Evolutionary conservation across 2,329 filamentous ascomycete species (phyloP), one percentile per base, ranked within the genome.

Genomic region (Colletotrichum sp.): DNA sequence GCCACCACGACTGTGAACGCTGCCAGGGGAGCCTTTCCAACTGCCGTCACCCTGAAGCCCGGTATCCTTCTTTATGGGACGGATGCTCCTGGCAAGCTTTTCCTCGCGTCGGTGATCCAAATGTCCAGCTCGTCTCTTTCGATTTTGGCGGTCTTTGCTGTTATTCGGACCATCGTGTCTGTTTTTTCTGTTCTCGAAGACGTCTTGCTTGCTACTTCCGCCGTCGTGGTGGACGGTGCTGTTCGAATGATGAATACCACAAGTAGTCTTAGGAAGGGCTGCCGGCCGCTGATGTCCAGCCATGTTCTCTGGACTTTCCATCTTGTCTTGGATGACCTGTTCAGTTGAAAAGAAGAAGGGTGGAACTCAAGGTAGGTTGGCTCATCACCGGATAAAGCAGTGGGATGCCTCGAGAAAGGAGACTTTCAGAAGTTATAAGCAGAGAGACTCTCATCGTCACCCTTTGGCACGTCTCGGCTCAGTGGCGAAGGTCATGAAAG

Each of bases 51-150:
- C 6, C 43, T 52, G 43, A 13, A 13, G n/a, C 43, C 12, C 4
- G n/a, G 4, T 7, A 9, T 2, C 43, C 6, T 52, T 24, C n/a
- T 13, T 4, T 5, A 7, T 52, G 3, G n/a, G 43, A 13, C n/a
- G 10, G n/a, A 21, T 52, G 10, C 4, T 21, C n/a, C 43, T 52
- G 10, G 2, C n/a, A 4, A 21, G 10, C 10, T 21, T 52, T 7
- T 52, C 6, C n/a, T 21, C 18, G 6, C n/a, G 43, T 7, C 6
- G 43, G 43, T n/a, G n/a, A 1, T 3, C 6, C 18, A 12, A 21
- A 48, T 21, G 0, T 48, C 2, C n/a, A 21, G 9, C 3, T 21
- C n/a, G n/a, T 21, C 6, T 7, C 0, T 52, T 21, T 3, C n/a
- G 43, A 21, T 0, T 13, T 12, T 52, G 43, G 43, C 43, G 43